Conservation (phyloP, 2,329 filamentous ascomycete species). For the Trichoderma sp. region DNA sequence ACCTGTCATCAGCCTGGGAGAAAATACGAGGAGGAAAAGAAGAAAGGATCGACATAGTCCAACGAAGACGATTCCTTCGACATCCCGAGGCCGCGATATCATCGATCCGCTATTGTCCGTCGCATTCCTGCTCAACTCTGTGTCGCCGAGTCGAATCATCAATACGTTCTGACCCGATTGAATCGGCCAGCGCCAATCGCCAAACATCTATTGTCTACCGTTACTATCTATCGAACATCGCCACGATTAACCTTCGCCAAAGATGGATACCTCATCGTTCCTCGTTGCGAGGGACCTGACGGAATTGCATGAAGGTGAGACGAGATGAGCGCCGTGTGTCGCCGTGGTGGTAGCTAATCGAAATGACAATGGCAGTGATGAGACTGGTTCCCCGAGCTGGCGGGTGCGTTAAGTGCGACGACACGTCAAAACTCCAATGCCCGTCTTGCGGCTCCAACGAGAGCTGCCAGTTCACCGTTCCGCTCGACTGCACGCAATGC, state of each 20-base stretch:
- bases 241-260: neutral
- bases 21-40: neutral
- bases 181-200: neutral
- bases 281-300: constrained; percentile 36
- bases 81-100: neutral
- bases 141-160: neutral
- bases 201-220: neutral
- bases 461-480: constrained; percentile 51
- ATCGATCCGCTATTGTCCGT: neutral
- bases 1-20: neutral
- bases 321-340: neutral
- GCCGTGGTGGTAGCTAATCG: constrained; percentile 7
- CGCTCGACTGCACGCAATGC: constrained; percentile 52
- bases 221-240: neutral
- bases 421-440: constrained; percentile 46
- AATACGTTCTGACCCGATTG: neutral
- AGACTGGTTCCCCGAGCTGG: constrained; percentile 46
- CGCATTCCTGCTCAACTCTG: neutral
- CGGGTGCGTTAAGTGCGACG: constrained; percentile 51
- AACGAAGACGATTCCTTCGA: neutral
- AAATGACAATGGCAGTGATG: constrained; percentile 32
- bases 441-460: constrained; percentile 48
- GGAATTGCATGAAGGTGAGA: constrained; percentile 40
- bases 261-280: constrained; percentile 22
- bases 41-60: neutral